These are phyloP conservation scores for Pseudogymnoascus sp. DNA, from an alignment of 2,329 filamentous ascomycete species.

Conservation along the genomic window DNA sequence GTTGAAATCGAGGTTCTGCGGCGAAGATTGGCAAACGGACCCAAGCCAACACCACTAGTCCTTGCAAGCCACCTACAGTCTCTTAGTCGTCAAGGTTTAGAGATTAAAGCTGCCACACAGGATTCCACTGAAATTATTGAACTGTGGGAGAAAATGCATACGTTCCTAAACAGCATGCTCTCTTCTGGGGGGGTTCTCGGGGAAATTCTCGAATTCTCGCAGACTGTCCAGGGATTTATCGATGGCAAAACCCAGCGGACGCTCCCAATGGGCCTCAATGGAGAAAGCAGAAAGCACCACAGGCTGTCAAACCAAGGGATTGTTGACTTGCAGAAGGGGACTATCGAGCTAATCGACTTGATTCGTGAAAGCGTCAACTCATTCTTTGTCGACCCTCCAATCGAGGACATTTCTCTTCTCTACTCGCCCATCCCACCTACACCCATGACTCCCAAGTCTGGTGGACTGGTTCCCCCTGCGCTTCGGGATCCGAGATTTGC, in stretches of 20 bases:
- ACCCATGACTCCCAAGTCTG: slow-evolving; percentile 57
- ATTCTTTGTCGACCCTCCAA: slow-evolving; percentile 81
- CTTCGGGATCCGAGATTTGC: slow-evolving; percentile 67
- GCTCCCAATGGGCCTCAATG: slow-evolving; percentile 72
- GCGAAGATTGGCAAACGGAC: slow-evolving; percentile 64
- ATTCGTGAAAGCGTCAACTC: slow-evolving; percentile 70
- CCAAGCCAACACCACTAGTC: slow-evolving; percentile 60
- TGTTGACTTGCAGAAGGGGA: slow-evolving; percentile 64
- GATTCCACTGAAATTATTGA: slow-evolving; percentile 77
- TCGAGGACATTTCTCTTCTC: slow-evolving; percentile 81
- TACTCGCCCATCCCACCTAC: slow-evolving; percentile 71
- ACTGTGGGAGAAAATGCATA: slow-evolving; percentile 82
- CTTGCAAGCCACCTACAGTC: slow-evolving; percentile 70
- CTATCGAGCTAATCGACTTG: slow-evolving; percentile 72
- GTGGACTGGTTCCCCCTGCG: slow-evolving; percentile 45
- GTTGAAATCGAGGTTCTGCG: slow-evolving; percentile 89
- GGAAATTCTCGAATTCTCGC: slow-evolving; percentile 90
- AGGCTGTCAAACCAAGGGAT: slow-evolving; percentile 64
- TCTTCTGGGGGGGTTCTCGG: slow-evolving; percentile 74
- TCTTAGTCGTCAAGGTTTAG: slow-evolving; percentile 57
- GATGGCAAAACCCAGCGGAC: slow-evolving; percentile 73
- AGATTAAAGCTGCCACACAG: slow-evolving; percentile 53
- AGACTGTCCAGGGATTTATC: slow-evolving; percentile 82
- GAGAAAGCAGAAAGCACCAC: slow-evolving; percentile 74
- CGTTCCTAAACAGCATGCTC: slow-evolving; percentile 65